phyloP scores from a whole-genome alignment of 2,329 filamentous ascomycete species.

The Alternaria gaisen region DNA sequence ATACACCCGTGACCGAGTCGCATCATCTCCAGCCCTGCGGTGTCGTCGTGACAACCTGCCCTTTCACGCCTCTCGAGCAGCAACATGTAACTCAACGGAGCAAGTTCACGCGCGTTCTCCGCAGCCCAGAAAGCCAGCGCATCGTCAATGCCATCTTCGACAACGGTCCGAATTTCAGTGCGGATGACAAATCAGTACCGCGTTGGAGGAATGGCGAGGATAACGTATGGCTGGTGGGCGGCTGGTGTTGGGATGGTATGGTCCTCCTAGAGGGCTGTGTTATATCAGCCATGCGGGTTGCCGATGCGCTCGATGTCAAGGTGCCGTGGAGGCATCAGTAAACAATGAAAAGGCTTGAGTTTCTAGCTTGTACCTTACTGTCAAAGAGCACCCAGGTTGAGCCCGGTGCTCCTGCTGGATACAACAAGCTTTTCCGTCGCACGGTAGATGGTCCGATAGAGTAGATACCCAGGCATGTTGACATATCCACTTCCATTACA shows the following conservation, averaged over 20 bases:
- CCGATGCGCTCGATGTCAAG: constrained; percentile 61
- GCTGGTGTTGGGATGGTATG: constrained; percentile 73
- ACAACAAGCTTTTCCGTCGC: not conserved
- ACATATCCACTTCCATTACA: not conserved
- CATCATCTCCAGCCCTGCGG: constrained; percentile 63
- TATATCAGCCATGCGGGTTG: constrained; percentile 66
- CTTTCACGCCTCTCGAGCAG: constrained; percentile 53
- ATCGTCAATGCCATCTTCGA: constrained; percentile 60
- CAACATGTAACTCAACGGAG: constrained; percentile 57
- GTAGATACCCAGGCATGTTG: constrained; percentile 2
- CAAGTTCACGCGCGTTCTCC: constrained; percentile 63
- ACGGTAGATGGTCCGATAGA: not conserved
- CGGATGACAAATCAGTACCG: constrained; percentile 30
- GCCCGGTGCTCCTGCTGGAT: not conserved
- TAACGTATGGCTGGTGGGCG: constrained; percentile 65
- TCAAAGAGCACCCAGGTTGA: not conserved
- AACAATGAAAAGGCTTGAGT: not conserved
- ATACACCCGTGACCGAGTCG: constrained; percentile 57
- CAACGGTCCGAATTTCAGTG: constrained; percentile 7
- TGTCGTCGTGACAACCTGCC: constrained; percentile 63
- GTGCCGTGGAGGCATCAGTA: constrained; percentile 38
- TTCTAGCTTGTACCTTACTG: not conserved
- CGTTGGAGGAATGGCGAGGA: constrained; percentile 64
- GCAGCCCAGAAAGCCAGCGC: constrained; percentile 59
- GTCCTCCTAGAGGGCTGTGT: constrained; percentile 69